Base-by-base conservation (phyloP, 1,284 basidiomycete genomes). In the Sanghuangporus weigelae region DNA sequence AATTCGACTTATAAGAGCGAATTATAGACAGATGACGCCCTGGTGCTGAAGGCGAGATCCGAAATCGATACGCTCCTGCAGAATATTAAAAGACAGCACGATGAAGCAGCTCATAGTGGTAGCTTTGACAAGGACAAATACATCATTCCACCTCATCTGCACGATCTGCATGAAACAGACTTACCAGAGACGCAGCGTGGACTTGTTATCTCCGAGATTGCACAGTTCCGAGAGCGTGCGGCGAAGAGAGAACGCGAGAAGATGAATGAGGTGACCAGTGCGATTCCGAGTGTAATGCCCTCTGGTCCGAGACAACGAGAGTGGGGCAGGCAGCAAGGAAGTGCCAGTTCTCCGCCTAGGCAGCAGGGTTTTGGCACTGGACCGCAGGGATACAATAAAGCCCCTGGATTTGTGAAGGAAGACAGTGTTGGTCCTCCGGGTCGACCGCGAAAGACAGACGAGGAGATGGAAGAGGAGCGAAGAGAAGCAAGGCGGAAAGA, bases 181-280 rank as follows among this genome's bases (percentile, higher is more conserved):
- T 82, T 98, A 35, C 95, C 95, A n/a, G 95, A 96, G 76, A 92
- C 92, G 1, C 94, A 96, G 74, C 89, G 95, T 23, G 94, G 92
- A 1, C 88, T 93, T 38, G 95, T 98, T 62, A 89, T 98, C 64
- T 93, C 89, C 40, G 95, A 98, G 73, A 98, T 98, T 66, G 94
- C 95, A 0, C 89, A 95, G 70, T 98, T 96, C 75, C 84, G 93
- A 60, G 92, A 95, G 75, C 84, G 90, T 16, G 90, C 93, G 0
- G 93, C 91, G 12, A 92, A 93, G 72, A 80, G 90, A 35, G 93
- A 96, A 71, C 83, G 90, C 39, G 92, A 95, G 74, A 93, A 93
- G 77, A 78, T 90, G 77, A 80, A 83, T 59, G 85, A 91, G 69
- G 58, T 50, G 59, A 65, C 44, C 49, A 61, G 19, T 19, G 35